A percentile compares a stretch with the other conserved stretches of the same genome.
Evolutionary conservation across 768 basidiomycete genomes (phyloP).

Genomic region (Paxillus involutus): DNA sequence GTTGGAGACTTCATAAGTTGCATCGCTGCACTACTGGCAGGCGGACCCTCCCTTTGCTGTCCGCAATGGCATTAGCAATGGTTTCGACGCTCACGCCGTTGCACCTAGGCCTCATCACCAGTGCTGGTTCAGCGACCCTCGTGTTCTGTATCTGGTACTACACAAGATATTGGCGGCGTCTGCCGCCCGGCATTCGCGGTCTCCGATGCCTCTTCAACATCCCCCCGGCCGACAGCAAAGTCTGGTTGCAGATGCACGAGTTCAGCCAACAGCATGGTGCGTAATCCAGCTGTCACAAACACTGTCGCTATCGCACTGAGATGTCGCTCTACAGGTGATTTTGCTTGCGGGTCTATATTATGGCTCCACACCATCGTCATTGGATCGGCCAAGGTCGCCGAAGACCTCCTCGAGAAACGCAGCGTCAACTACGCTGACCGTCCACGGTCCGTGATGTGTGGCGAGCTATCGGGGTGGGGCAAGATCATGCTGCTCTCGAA

Average conservation of each 20-base stretch:
- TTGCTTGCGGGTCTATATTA: conserved; percentile 10
- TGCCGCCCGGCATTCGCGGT: conserved; percentile 18
- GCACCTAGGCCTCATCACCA: no score
- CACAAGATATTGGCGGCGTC: neutral
- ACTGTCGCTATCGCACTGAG: neutral
- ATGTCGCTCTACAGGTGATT: conserved; percentile 8
- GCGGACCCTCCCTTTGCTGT: no score
- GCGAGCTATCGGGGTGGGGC: conserved; percentile 21
- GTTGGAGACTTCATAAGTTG: no score
- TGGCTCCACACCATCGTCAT: conserved; percentile 41
- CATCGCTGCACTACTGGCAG: no score
- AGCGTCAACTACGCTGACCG: conserved; percentile 40
- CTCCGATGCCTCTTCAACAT: conserved; percentile 8
- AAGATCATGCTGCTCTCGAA: conserved; percentile 18
- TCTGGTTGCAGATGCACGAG: conserved; percentile 11
- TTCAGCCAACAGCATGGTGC: conserved; percentile 13
- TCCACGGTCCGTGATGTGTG: conserved; percentile 18
- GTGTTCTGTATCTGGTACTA: neutral
- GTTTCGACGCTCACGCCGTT: no score
- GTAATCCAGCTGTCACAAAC: neutral
- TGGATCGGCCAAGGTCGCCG: conserved; percentile 40
- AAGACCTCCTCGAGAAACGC: conserved; percentile 48
- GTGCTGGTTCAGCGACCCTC: neutral
- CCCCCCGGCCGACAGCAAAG: neutral
- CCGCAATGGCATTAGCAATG: no score